Evolutionary conservation across 2,329 filamentous ascomycete species (phyloP), one percentile per base, ranked within the genome.

Genomic region (Achaetomium macrosporum): DNA sequence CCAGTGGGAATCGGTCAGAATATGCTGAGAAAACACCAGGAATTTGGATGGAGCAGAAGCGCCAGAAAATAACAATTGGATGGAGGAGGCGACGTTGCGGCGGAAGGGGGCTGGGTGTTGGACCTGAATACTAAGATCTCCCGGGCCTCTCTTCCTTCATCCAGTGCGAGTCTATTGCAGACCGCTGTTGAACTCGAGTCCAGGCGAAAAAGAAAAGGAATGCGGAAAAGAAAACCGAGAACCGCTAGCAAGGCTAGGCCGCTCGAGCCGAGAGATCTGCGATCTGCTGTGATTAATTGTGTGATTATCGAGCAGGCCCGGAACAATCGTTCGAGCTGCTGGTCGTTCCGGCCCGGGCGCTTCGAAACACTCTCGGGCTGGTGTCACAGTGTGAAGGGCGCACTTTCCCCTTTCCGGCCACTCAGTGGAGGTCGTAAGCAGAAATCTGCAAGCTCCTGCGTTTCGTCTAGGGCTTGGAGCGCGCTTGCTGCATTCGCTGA

Each of bases 351-450:
- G 43, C 13, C 49, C 39, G 53, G 58, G 58, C 54, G 52, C 58
- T 60, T 57, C 52, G 47, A 48, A 20, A 41, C 45, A 46, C 29
- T 20, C 37, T 37, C 42, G 39, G 40, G 43, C 47, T 50, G 50
- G 47, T 33, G 47, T 42, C 48, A 58, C 58, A 59, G 50, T 56
- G 56, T 49, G 52, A 55, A 39, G 16, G 15, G 45, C 40, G 60
- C 55, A 57, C 58, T 54, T 62, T 58, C 37, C 59, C 61, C 51
- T 49, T 61, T 60, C 56, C 45, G 58, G 60, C 53, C 57, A 51
- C 50, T 57, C 52, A 40, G 44, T 31, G 37, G 37, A 37, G 50
- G 19, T 12, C 16, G 36, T 40, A 31, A 40, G 16, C 8, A 13
- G 35, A 25, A 44, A 50, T 30, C 31, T 50, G 47, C 40, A 37